Conservation (phyloP, 495 filamentous ascomycete genomes). For the Halenospora varia region DNA sequence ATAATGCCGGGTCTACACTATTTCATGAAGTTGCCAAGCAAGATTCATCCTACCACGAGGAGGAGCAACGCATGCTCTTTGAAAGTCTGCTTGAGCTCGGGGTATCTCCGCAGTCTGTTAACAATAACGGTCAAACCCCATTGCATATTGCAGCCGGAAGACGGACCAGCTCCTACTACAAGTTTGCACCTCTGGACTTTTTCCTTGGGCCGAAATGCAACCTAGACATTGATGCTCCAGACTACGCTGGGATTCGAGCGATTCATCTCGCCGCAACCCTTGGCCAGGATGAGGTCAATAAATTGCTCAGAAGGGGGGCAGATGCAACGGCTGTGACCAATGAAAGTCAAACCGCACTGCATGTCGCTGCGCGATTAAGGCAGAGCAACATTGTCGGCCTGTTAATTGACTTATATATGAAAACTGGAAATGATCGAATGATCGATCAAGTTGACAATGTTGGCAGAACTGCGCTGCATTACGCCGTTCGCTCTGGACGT, state of each 20-base stretch:
- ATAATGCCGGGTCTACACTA: conserved; percentile 10
- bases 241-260: conserved; percentile 7
- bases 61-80: neutral
- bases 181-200: neutral
- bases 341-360: conserved; percentile 32
- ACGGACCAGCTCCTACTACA: neutral
- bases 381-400: conserved; percentile 35
- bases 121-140: conserved; percentile 26
- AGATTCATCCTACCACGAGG: neutral
- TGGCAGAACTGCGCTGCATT: conserved; percentile 30
- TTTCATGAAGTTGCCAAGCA: conserved; percentile 4
- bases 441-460: conserved; percentile 21
- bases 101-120: conserved; percentile 13
- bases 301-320: conserved; percentile 32
- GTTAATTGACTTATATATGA: conserved; percentile 27
- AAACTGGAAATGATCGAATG: conserved; percentile 2
- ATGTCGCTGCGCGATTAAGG: conserved; percentile 32
- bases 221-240: conserved; percentile 15
- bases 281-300: conserved; percentile 25
- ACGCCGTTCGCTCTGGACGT: conserved; percentile 36
- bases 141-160: conserved; percentile 21
- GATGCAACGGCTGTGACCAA: conserved; percentile 23
- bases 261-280: conserved; percentile 33
- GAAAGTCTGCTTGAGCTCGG: conserved; percentile 4
- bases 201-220: neutral